Percentiles rank a stretch among this genome's conserved stretches.
phyloP scores from a whole-genome alignment of 1,284 basidiomycete genomes.

The Ceratobasidium sp. region DNA sequence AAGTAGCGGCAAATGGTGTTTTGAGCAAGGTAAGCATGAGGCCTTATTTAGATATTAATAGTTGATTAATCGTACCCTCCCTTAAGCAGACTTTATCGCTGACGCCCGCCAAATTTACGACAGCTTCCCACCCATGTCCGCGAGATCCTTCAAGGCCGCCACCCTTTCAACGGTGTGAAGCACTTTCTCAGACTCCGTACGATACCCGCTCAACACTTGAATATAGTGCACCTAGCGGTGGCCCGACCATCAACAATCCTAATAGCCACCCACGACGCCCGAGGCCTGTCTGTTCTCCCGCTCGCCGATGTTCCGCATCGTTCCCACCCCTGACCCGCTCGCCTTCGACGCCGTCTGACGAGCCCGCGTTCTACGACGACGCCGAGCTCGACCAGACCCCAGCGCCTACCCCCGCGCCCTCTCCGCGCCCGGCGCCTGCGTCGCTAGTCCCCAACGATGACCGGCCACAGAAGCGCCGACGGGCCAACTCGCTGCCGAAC shows the following conservation, averaged over 20 bases:
- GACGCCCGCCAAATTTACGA: no score
- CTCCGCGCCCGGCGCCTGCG: background rate
- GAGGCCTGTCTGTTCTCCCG: slow-evolving; percentile 15
- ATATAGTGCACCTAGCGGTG: slow-evolving; percentile 26
- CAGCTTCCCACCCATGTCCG: no score
- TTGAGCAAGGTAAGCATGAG: slow-evolving; percentile 73
- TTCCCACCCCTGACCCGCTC: slow-evolving; percentile 40
- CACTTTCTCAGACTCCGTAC: no score
- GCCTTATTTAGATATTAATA: background rate
- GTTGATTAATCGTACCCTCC: slow-evolving; percentile 19
- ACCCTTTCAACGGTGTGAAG: no score
- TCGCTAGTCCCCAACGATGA: slow-evolving; percentile 17
- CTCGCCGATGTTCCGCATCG: background rate
- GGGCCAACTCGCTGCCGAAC: slow-evolving; percentile 36
- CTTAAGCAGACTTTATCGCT: no score
- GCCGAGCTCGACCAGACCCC: slow-evolving; percentile 11
- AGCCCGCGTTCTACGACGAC: slow-evolving; percentile 30
- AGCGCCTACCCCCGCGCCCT: slow-evolving; percentile 17
- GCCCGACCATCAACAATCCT: background rate
- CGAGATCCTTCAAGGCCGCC: no score
- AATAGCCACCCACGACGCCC: slow-evolving; percentile 33
- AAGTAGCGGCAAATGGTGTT: slow-evolving; percentile 57
- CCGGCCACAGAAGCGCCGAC: slow-evolving; percentile 43
- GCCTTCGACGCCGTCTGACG: slow-evolving; percentile 26
- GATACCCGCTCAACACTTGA: no score